phyloP scores from a whole-genome alignment of 805 yeast species.

The Cyberlindnera mrakii region DNA sequence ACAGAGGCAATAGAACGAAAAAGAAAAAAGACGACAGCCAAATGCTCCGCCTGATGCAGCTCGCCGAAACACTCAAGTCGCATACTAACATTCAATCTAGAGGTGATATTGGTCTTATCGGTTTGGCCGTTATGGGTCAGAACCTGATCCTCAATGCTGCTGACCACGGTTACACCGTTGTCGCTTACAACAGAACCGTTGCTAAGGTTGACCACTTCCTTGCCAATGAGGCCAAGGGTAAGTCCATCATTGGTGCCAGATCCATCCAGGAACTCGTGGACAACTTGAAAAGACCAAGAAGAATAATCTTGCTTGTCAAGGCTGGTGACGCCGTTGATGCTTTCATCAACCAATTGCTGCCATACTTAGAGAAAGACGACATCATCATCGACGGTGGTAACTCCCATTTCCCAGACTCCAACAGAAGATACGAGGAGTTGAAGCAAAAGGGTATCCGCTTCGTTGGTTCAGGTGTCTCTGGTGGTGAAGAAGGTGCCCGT shows the following conservation, averaged over 20 bases:
- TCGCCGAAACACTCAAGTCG: not conserved
- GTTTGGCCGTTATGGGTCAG: constrained; percentile 99
- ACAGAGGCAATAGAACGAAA: too few species aligned
- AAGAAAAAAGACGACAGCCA: too few species aligned
- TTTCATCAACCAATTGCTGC: constrained; percentile 82
- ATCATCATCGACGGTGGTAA: constrained; percentile 99
- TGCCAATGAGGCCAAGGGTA: constrained; percentile 94
- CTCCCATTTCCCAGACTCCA: constrained; percentile 98
- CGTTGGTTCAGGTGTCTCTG: constrained; percentile 99
- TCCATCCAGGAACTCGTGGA: constrained; percentile 83
- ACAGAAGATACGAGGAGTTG: constrained; percentile 92
- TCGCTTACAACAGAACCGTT: constrained; percentile 97
- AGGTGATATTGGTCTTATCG: constrained; percentile 97
- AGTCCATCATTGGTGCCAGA: constrained; percentile 91
- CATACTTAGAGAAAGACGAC: constrained; percentile 92
- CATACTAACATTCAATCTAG: constrained; percentile 29
- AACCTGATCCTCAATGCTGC: constrained; percentile 96
- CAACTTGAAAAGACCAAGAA: constrained; percentile 94
- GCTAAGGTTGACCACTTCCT: constrained; percentile 92
- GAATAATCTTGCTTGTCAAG: constrained; percentile 88
- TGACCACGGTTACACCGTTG: constrained; percentile 97
- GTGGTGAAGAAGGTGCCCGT: constrained; percentile 99
- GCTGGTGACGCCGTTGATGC: constrained; percentile 95
- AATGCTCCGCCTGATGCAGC: not conserved
- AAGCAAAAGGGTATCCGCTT: constrained; percentile 81